Percentiles rank a stretch among this genome's conserved stretches.
phyloP scores from a whole-genome alignment of 2,329 filamentous ascomycete genomes.

The Dryadomyces sulphureus region DNA sequence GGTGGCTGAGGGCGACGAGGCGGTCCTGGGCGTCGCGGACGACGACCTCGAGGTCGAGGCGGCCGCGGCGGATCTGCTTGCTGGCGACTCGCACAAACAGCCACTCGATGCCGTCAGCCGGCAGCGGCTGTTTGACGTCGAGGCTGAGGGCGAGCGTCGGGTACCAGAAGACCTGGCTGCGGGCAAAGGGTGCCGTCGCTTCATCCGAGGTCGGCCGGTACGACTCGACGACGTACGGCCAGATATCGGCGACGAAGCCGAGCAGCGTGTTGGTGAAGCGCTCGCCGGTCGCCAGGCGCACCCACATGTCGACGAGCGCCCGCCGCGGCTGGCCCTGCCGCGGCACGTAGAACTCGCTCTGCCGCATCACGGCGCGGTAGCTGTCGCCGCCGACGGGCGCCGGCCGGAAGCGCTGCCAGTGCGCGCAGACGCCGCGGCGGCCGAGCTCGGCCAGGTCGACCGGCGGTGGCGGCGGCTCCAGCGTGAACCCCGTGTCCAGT shows the following conservation, averaged over 20 bases:
- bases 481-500: constrained; percentile 15
- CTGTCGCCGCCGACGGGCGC: constrained; percentile 2
- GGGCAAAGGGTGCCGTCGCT: not conserved
- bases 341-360: constrained; percentile 19
- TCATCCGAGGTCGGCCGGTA: constrained; percentile 13
- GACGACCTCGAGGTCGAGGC: constrained; percentile 60
- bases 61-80: constrained; percentile 54
- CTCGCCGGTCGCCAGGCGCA: constrained; percentile 42
- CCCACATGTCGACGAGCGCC: constrained; percentile 48
- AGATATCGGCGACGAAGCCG: constrained; percentile 54
- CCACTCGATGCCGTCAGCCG: constrained; percentile 55
- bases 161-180: constrained; percentile 43
- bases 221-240: constrained; percentile 48
- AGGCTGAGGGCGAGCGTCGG: constrained; percentile 62
- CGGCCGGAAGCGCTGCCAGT: constrained; percentile 14
- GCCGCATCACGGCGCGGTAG: constrained; percentile 15
- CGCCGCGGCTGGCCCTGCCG: not conserved
- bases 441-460: constrained; percentile 12
- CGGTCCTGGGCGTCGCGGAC: constrained; percentile 50
- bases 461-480: constrained; percentile 12
- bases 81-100: constrained; percentile 49
- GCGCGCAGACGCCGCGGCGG: constrained; percentile 3
- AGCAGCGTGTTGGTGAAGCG: constrained; percentile 50
- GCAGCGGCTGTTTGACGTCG: constrained; percentile 61
- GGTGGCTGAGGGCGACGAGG: constrained; percentile 51